A percentile compares a stretch with the other conserved stretches of the same genome.
These are phyloP conservation scores for Cercospora citrullina DNA, from an alignment of 2,329 filamentous ascomycete genomes.

Conservation along the genomic window DNA sequence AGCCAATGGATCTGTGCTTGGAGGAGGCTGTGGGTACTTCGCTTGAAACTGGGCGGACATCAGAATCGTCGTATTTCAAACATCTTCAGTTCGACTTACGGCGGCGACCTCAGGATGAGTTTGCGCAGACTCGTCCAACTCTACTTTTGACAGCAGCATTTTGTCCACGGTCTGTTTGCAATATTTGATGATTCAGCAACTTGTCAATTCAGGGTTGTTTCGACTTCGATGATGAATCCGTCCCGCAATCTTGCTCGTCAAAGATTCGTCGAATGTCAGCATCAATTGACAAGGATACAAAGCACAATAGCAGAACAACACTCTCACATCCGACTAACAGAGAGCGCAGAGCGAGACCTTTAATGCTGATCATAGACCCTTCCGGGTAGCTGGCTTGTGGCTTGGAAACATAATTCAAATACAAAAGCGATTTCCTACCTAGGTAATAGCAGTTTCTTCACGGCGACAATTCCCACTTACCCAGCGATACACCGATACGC, in stretches of 20 bases:
- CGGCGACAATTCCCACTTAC: neutral
- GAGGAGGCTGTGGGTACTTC: slow-evolving; percentile 16
- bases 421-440: slow-evolving; percentile 1
- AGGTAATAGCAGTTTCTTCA: neutral
- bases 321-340: neutral
- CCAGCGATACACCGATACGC: neutral
- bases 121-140: slow-evolving; percentile 17
- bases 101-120: slow-evolving; percentile 24
- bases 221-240: neutral
- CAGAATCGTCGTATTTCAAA: neutral
- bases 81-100: slow-evolving; percentile 4
- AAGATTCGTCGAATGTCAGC: neutral
- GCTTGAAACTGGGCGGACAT: slow-evolving; percentile 20
- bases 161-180: neutral
- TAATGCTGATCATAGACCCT: neutral
- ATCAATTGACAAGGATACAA: neutral
- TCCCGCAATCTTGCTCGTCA: neutral
- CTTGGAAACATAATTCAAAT: neutral
- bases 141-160: slow-evolving; percentile 21
- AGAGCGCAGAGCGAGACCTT: neutral
- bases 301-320: neutral
- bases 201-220: neutral
- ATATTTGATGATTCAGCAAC: neutral
- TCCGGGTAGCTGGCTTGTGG: neutral
- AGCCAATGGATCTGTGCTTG: slow-evolving; percentile 13